phyloP scores from a whole-genome alignment of 73 alveolate genomes.

The Effrenium voratum region DNA sequence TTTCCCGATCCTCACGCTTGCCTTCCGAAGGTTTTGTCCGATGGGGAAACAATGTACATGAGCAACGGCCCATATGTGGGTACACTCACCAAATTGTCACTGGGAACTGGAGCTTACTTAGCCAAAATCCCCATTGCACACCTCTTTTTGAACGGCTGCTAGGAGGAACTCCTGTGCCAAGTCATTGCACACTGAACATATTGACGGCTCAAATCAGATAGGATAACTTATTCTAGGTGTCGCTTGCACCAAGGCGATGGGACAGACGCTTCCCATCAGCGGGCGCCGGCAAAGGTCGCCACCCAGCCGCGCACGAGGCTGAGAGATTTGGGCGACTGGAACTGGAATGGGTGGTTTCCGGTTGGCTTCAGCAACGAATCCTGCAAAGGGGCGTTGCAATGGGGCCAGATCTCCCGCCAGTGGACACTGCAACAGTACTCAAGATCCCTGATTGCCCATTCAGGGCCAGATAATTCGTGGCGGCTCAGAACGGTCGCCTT shows the following conservation, averaged over 20 bases:
- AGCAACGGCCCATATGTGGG: neutral
- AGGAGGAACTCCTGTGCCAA: neutral
- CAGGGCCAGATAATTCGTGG: neutral
- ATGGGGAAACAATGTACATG: too few species aligned
- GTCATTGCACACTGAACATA: neutral
- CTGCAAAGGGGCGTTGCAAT: too few species aligned
- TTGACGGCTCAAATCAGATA: neutral
- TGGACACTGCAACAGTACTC: neutral
- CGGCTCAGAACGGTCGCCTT: neutral
- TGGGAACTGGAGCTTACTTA: neutral
- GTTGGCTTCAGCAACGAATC: too few species aligned
- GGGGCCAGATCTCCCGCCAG: neutral
- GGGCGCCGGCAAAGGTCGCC: conserved; percentile 13
- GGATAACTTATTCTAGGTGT: neutral
- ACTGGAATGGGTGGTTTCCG: too few species aligned
- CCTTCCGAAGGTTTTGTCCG: too few species aligned
- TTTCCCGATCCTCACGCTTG: too few species aligned
- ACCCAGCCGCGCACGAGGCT: conserved; percentile 18
- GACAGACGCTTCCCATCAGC: conserved; percentile 5
- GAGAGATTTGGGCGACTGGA: too few species aligned
- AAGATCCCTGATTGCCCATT: neutral
- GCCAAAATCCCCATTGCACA: neutral
- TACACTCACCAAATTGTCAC: neutral
- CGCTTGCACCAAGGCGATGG: neutral
- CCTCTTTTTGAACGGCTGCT: neutral